phyloP scores from a whole-genome alignment of 2,329 filamentous ascomycete genomes.

The Coniochaeta sp. region DNA sequence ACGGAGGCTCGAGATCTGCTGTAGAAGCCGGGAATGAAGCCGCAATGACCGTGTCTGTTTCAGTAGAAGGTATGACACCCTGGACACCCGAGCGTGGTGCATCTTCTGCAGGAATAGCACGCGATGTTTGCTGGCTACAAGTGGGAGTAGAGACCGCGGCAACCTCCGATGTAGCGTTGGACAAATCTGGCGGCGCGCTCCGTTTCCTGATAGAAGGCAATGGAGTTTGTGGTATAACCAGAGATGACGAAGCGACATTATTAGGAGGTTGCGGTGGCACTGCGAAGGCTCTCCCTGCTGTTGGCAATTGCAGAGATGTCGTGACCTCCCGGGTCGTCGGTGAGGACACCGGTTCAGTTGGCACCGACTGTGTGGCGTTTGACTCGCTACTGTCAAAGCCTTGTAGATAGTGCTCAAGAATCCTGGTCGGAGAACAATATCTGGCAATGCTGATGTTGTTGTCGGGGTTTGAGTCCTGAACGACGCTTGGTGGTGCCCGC shows the following conservation, averaged over 20 bases:
- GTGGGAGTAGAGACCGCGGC: background rate
- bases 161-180: background rate
- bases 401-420: conserved; percentile 41
- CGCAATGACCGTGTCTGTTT: background rate
- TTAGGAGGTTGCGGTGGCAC: background rate
- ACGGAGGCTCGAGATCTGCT: background rate
- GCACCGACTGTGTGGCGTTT: conserved; percentile 8
- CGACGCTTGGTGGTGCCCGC: conserved; percentile 37
- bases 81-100: background rate
- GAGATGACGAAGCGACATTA: background rate
- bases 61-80: background rate
- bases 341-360: background rate
- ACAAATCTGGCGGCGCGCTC: background rate
- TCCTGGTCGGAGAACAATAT: conserved; percentile 39
- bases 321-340: background rate
- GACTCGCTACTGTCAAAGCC: conserved; percentile 19
- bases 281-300: background rate
- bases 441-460: conserved; percentile 20
- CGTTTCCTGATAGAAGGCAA: background rate
- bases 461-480: conserved; percentile 47
- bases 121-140: background rate
- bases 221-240: background rate
- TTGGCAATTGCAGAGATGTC: background rate
- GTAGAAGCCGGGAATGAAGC: background rate
- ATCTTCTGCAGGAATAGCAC: background rate